Base-by-base conservation (phyloP, 2,329 filamentous ascomycete species). In the Cercospora brassicicola region DNA sequence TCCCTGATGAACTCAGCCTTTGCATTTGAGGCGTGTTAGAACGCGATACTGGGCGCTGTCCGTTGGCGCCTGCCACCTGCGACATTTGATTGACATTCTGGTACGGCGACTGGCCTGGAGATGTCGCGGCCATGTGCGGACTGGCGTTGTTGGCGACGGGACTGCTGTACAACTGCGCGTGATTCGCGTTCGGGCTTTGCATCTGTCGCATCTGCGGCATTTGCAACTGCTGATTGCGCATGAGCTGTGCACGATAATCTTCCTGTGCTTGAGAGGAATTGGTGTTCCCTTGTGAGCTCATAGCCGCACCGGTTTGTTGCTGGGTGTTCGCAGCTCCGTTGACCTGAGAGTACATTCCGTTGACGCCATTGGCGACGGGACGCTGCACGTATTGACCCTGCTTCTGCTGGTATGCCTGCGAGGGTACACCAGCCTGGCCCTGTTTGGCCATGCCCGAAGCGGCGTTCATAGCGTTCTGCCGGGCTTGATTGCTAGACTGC, bases 401-500 rank as follows among this genome's bases (percentile, higher is more conserved):
- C 53, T 64, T 66, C 53, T 77, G 74, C 39, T 73, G 71, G 23
- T 66, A 71, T 56, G 74, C 73, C 62, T 68, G 74, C 70, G 60
- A 71, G 73, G 42, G 56, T 57, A 70, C 65, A 26, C 36, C 56
- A 23, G 31, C 33, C 15, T 67, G 67, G n/a, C 56, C 59, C 42
- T 68, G 63, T n/a, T 68, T 67, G 33, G 69, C 56, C 15, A 78
- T 74, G 26, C 78, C 78, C 15, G 78, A 76, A 57, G 79, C 79
- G 51, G 79, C 78, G 42, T 78, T 79, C 68, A 80, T 76, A 11
- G 79, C 79, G 63, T 74, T 80, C 67, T 79, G 77, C 39, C 77
- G 72, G 28, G 76, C 76, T 55, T 75, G 78, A 64, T 70, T 76
- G 18, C 72, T 72, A 2, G 75, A 72, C 30, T 74, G 67, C 39